A percentile compares a stretch with the other conserved stretches of the same genome.
These are phyloP conservation scores for Sporodiniella umbellata DNA, from an alignment of 371 early-diverging fungal genomes.

Conservation along the genomic window DNA sequence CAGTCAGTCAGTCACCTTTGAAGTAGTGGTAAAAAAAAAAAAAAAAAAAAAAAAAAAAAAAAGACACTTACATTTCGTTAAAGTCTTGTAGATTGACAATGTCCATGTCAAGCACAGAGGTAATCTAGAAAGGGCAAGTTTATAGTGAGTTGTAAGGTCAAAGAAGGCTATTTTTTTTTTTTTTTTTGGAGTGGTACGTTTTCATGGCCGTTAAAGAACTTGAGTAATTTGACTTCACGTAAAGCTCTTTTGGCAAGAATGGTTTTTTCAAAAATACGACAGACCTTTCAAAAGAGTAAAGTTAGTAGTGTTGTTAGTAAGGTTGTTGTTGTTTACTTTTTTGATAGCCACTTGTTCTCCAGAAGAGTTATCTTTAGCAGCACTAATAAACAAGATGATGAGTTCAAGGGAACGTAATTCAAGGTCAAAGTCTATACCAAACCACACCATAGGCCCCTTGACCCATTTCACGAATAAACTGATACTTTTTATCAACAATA, in stretches of 20 bases:
- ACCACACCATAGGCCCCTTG: slow-evolving; percentile 93
- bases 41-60: background rate
- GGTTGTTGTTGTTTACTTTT: slow-evolving; percentile 70
- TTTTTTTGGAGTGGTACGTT: slow-evolving; percentile 54
- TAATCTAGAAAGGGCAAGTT: slow-evolving; percentile 79
- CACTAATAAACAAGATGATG: slow-evolving; percentile 43
- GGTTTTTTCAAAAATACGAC: slow-evolving; percentile 70
- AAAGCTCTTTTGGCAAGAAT: slow-evolving; percentile 85
- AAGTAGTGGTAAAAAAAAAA: too few relatives aligned
- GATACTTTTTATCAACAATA: slow-evolving; percentile 72
- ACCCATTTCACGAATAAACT: slow-evolving; percentile 84
- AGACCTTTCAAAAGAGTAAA: too few relatives aligned
- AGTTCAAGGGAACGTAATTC: background rate
- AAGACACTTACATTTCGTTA: slow-evolving; percentile 74
- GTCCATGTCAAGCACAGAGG: slow-evolving; percentile 66
- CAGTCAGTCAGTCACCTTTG: too few relatives aligned
- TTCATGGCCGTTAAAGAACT: slow-evolving; percentile 88
- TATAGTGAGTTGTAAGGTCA: too few relatives aligned
- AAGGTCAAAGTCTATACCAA: slow-evolving; percentile 50
- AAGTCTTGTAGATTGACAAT: slow-evolving; percentile 59
- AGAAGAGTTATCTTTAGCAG: slow-evolving; percentile 73
- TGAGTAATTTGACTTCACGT: slow-evolving; percentile 86
- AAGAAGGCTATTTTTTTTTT: too few relatives aligned
- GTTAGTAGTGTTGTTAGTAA: too few relatives aligned
- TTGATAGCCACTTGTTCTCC: slow-evolving; percentile 92